These are phyloP conservation scores for Fraxinus dipetala DNA, from an alignment of 305 asterid species.

Conservation along the genomic window DNA sequence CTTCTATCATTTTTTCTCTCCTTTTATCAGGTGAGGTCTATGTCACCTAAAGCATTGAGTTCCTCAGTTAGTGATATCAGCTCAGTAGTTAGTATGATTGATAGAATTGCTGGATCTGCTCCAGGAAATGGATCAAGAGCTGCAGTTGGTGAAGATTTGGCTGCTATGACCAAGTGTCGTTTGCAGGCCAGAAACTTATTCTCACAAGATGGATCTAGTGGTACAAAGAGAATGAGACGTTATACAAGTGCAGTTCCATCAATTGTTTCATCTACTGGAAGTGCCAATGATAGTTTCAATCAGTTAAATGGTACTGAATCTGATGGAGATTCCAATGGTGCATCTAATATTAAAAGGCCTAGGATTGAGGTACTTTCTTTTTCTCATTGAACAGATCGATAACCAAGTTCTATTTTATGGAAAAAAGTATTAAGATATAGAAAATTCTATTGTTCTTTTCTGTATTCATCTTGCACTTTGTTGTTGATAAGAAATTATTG, in stretches of 20 bases:
- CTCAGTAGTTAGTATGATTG: slow-evolving; percentile 92
- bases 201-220: slow-evolving; percentile 77
- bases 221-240: slow-evolving; percentile 87
- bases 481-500: not conserved
- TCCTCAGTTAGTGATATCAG: slow-evolving; percentile 81
- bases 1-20: slow-evolving; percentile 4
- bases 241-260: slow-evolving; percentile 80
- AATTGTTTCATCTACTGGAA: slow-evolving; percentile 74
- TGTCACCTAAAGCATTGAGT: slow-evolving; percentile 64
- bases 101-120: slow-evolving; percentile 96
- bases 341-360: slow-evolving; percentile 63
- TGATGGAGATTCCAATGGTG: slow-evolving; percentile 92
- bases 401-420: not conserved
- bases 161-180: slow-evolving; percentile 89
- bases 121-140: slow-evolving; percentile 99
- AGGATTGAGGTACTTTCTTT: slow-evolving; percentile 56
- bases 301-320: slow-evolving; percentile 64
- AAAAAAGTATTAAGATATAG: not conserved
- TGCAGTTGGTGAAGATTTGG: slow-evolving; percentile 97
- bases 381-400: slow-evolving; percentile 14
- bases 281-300: slow-evolving; percentile 60
- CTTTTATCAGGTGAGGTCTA: slow-evolving; percentile 65
- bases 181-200: slow-evolving; percentile 78
- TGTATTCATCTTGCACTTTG: not conserved
- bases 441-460: not conserved